Evolutionary conservation across 345 rosid genomes (phyloP).

Genomic region (Pistacia vera): DNA sequence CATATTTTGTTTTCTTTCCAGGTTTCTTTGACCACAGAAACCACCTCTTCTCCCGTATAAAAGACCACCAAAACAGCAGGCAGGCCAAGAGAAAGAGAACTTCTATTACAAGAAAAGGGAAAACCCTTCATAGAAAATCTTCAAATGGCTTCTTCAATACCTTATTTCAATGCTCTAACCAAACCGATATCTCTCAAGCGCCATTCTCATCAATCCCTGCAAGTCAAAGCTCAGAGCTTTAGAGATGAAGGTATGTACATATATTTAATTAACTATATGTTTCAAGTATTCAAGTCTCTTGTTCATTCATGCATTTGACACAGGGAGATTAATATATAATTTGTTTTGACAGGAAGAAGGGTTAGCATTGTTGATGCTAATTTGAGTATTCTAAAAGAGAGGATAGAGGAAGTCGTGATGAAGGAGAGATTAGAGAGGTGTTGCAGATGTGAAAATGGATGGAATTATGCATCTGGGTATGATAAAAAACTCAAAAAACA

Average conservation of each 20-base stretch:
- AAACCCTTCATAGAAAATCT: neutral
- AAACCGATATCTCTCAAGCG: conserved; percentile 14
- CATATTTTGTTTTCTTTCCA: neutral
- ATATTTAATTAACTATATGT: neutral
- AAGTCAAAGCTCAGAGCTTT: conserved; percentile 31
- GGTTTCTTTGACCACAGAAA: neutral
- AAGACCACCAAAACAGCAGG: neutral
- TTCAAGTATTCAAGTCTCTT: neutral
- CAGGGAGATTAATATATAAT: neutral
- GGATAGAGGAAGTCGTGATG: conserved; percentile 42
- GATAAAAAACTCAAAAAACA: conserved; percentile 30
- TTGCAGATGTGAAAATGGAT: conserved; percentile 44
- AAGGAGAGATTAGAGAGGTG: conserved; percentile 60
- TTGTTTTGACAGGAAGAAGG: conserved; percentile 28
- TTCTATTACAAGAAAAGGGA: neutral
- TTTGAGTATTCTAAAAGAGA: conserved; percentile 47
- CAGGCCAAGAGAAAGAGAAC: neutral
- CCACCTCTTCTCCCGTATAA: neutral
- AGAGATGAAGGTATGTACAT: conserved; percentile 40
- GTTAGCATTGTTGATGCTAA: conserved; percentile 40
- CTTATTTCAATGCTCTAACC: neutral
- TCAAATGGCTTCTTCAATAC: conserved; percentile 16
- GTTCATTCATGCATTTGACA: neutral
- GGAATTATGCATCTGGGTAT: conserved; percentile 41
- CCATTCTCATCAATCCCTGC: conserved; percentile 5